Conservation (phyloP, 1,284 basidiomycete species). For the Heterobasidion parviporum region DNA sequence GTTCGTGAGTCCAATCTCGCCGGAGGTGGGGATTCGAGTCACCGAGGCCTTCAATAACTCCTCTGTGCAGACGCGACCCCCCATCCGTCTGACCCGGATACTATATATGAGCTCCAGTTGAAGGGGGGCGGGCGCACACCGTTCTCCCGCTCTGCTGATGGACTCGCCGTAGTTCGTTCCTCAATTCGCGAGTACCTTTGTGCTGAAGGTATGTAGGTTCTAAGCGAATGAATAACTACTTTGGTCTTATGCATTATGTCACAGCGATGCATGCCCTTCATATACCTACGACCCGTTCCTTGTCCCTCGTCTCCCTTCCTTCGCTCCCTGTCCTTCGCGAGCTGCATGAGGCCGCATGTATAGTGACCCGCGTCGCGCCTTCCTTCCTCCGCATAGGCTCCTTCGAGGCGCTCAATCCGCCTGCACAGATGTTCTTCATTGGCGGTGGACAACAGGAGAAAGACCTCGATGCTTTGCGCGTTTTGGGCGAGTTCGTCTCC, state of each 20-base stretch:
- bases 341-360: conserved; percentile 68
- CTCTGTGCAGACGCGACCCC: conserved; percentile 60
- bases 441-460: conserved; percentile 70
- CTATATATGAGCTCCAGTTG: conserved; percentile 80
- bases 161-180: conserved; percentile 86
- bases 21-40: background rate
- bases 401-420: conserved; percentile 82
- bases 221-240: background rate
- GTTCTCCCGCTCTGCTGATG: conserved; percentile 87
- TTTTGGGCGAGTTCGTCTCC: conserved; percentile 70
- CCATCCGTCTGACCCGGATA: conserved; percentile 47
- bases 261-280: conserved; percentile 80
- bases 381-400: conserved; percentile 91
- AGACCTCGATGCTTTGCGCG: conserved; percentile 65
- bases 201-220: conserved; percentile 57
- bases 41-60: background rate
- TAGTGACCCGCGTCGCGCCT: conserved; percentile 81
- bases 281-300: conserved; percentile 86
- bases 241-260: background rate
- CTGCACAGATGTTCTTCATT: conserved; percentile 58
- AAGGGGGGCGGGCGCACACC: conserved; percentile 94
- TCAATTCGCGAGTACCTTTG: conserved; percentile 89
- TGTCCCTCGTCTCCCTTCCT: conserved; percentile 76
- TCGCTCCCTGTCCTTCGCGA: conserved; percentile 75
- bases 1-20: conserved; percentile 45